These are phyloP conservation scores for Candida vartiovaarae DNA, from an alignment of 805 yeast species.

Conservation along the genomic window DNA sequence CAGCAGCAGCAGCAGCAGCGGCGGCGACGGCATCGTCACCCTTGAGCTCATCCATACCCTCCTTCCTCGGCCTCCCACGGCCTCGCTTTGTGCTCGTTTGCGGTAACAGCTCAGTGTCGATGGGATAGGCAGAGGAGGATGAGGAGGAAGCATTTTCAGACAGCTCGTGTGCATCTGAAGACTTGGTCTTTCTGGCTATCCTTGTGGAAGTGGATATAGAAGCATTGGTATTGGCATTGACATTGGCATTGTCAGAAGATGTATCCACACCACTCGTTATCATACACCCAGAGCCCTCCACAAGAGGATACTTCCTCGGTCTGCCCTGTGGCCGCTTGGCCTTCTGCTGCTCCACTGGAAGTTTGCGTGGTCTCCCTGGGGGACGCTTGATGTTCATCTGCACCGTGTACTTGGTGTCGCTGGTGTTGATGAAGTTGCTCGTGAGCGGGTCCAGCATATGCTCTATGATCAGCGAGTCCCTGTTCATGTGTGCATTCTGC, in stretches of 20 bases:
- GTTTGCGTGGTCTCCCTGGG: constrained; percentile 46
- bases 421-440: not conserved
- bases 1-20: constrained; percentile 10
- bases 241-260: not conserved
- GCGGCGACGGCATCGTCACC: not conserved
- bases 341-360: constrained; percentile 40
- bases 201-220: not conserved
- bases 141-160: not conserved
- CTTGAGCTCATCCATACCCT: not conserved
- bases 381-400: constrained; percentile 28
- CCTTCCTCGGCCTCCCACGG: constrained; percentile 15
- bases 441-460: constrained; percentile 13
- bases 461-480: constrained; percentile 16
- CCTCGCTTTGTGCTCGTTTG: constrained; percentile 2
- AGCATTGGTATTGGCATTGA: not conserved
- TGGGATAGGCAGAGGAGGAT: constrained; percentile 1
- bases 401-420: constrained; percentile 14
- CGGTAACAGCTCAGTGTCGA: constrained; percentile 4
- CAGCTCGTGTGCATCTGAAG: not conserved
- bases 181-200: not conserved
- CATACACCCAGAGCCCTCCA: constrained; percentile 8
- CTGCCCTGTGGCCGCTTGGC: constrained; percentile 24
- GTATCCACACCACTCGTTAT: not conserved
- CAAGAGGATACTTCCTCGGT: constrained; percentile 20
- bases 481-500: constrained; percentile 1